Base-by-base conservation (phyloP, 139 green algal genomes). In the Marvania coccoides region DNA sequence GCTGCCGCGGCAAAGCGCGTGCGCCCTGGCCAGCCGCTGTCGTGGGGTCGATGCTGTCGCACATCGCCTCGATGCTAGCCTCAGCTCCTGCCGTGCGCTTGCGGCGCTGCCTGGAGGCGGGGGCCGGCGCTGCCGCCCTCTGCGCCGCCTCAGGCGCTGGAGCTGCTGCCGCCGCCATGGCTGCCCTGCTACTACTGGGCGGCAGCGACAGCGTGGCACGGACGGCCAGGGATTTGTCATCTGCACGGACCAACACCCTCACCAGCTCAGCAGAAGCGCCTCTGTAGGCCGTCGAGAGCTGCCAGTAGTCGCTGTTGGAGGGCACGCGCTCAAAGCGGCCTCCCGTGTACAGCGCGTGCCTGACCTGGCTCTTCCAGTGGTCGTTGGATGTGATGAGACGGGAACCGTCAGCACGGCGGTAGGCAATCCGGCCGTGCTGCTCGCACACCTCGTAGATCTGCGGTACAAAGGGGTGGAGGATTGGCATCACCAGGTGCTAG, bases 341-440 rank as follows among this genome's bases (percentile, higher is more conserved):
- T 26, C 70, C 56, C 1, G 80, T 86, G 73, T 86, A 86, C 14
- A 86, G 70, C 19, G 80, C 76, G 54, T 86, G 80, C n/a, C 80
- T 62, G 6, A 86, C 81, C 65, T 86, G 80, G 67, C 62, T 77
- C 66, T 86, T 86, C 80, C 80, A 86, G 80, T 86, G 80, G 34
- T 86, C 80, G 46, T 85, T 85, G 58, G 71, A 54, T 29, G 80
- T 84, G 66, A 86, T 86, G 48, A 86, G 63, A n/a, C 80, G 76
- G 5, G 76, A 84, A 7, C 80, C 80, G 6, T 70, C 76, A 19
- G 80, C 70, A 4, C 76, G 69, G 58, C 79, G 79, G 70, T 86
- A 86, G 15, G 80, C 80, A 26, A 86, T 84, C 29, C 80, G 75
- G 3, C 80, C 80, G 26, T 70, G 42, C 30, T 34, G 19, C 58